phyloP scores from a whole-genome alignment of 257 asterid genomes.

The Solanum dulcamara region DNA sequence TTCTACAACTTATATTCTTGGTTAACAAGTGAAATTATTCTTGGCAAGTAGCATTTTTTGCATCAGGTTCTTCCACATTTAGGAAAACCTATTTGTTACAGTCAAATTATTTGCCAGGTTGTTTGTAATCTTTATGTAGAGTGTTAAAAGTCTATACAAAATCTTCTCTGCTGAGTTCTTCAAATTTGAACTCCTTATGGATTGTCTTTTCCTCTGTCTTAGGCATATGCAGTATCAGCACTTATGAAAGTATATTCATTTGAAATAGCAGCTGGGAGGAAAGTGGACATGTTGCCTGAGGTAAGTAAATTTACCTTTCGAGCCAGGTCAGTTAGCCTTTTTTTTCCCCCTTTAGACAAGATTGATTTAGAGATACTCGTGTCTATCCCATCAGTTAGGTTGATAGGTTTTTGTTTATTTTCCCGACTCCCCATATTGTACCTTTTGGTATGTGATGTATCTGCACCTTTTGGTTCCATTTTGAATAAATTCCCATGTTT shows the following conservation, averaged over 20 bases:
- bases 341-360: not conserved
- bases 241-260: constrained; percentile 85
- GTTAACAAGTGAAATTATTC: not conserved
- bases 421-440: not conserved
- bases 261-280: constrained; percentile 89
- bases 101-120: not conserved
- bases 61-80: not conserved
- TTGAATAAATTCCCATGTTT: not conserved
- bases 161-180: not conserved
- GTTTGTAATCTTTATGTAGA: not conserved
- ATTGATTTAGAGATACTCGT: not conserved
- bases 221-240: constrained; percentile 91
- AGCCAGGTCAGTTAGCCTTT: not conserved
- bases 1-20: not conserved
- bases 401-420: not conserved
- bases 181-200: not conserved
- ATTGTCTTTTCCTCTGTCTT: constrained; percentile 19
- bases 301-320: constrained; percentile 19
- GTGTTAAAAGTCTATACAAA: not conserved
- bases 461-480: not conserved
- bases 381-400: not conserved
- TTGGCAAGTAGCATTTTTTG: not conserved
- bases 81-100: not conserved
- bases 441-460: not conserved
- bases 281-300: constrained; percentile 85